These are phyloP conservation scores for Isoetes engelmannii DNA, from an alignment of 83 land plant species.

Conservation along the genomic window DNA sequence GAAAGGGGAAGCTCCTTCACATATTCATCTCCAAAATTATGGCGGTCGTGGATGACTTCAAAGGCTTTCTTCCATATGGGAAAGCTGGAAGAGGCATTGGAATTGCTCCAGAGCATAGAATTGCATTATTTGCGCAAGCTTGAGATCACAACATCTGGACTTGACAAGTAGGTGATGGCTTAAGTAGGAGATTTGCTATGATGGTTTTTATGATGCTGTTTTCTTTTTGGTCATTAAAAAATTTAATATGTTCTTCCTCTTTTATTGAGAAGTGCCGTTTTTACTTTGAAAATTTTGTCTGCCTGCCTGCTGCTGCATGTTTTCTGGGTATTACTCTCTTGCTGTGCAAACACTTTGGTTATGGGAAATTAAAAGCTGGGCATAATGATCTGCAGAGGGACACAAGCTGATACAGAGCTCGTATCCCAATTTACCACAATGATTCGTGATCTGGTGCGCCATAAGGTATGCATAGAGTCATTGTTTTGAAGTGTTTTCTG, in stretches of 20 bases:
- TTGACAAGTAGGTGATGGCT: slow-evolving; percentile 27
- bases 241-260: no score
- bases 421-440: slow-evolving; percentile 39
- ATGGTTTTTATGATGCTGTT: no score
- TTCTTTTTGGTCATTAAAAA: no score
- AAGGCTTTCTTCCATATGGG: slow-evolving; percentile 72
- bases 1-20: slow-evolving; percentile 20
- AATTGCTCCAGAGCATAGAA: slow-evolving; percentile 29
- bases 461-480: slow-evolving; percentile 44
- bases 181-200: neutral
- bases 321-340: no score
- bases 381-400: no score
- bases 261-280: no score
- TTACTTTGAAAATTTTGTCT: no score
- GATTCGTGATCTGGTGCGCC: slow-evolving; percentile 57
- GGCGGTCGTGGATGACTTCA: slow-evolving; percentile 51
- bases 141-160: slow-evolving; percentile 26
- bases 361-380: no score
- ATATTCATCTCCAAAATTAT: slow-evolving; percentile 28
- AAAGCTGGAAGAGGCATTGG: slow-evolving; percentile 66
- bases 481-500: neutral
- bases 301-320: no score
- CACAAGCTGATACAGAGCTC: slow-evolving; percentile 18
- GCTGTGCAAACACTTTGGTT: no score
- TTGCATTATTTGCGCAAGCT: slow-evolving; percentile 18